phyloP scores from a whole-genome alignment of 345 rosid species.

The Euphorbia pulcherrima region DNA sequence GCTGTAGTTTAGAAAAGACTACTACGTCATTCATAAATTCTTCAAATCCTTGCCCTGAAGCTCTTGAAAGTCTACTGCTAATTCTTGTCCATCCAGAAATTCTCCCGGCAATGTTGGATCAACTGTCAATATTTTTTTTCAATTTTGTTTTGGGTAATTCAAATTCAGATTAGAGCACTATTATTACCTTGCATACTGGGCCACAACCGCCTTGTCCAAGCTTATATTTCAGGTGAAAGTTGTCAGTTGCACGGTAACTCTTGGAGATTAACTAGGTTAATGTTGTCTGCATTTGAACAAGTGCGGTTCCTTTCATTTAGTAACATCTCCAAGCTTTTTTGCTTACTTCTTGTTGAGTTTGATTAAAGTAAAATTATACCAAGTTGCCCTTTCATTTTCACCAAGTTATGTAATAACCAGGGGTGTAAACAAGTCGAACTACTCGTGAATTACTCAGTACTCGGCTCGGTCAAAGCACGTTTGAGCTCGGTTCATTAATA shows the following conservation, averaged over 20 bases:
- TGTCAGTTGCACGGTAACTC: conserved; percentile 31
- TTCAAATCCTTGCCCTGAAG: conserved; percentile 29
- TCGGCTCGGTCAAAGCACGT: too few species aligned
- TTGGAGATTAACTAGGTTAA: conserved; percentile 9
- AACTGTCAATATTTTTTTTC: neutral
- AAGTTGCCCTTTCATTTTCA: neutral
- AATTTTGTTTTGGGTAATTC: neutral
- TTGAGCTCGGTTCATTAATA: too few species aligned
- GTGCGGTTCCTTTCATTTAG: neutral
- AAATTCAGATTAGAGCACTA: neutral
- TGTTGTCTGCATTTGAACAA: neutral
- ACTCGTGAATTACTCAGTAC: too few species aligned
- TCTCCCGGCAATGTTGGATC: conserved; percentile 8
- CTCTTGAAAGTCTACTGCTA: conserved; percentile 33
- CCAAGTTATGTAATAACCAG: neutral
- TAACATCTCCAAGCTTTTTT: neutral
- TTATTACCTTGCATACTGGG: conserved; percentile 36
- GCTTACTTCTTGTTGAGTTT: conserved; percentile 1
- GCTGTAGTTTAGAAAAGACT: conserved; percentile 37
- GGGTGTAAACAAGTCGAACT: too few species aligned
- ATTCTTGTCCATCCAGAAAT: conserved; percentile 27
- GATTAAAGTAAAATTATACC: neutral
- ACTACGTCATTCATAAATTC: conserved; percentile 42
- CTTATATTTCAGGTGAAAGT: conserved; percentile 23
- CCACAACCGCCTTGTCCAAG: conserved; percentile 46